phyloP scores from a whole-genome alignment of 495 filamentous ascomycete species.

The Podospora tetraspora region DNA sequence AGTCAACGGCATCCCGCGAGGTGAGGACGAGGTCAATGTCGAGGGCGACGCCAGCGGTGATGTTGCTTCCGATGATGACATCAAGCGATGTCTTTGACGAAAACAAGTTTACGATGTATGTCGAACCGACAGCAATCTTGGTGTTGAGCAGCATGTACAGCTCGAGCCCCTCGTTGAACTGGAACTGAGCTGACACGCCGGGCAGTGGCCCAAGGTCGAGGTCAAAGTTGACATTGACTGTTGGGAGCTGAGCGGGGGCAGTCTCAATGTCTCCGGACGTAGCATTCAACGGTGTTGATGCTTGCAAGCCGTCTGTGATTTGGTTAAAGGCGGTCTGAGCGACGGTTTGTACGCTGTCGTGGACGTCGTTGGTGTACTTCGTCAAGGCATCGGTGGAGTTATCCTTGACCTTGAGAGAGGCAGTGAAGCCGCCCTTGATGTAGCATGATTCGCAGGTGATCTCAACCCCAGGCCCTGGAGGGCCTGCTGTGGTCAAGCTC shows the following conservation, averaged over 20 bases:
- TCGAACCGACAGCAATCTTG: neutral
- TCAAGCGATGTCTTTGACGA: neutral
- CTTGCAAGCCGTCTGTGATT: neutral
- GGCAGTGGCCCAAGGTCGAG: neutral
- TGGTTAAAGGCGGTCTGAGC: neutral
- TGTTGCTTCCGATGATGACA: neutral
- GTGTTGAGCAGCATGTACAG: neutral
- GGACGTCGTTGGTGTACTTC: neutral
- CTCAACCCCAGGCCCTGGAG: neutral
- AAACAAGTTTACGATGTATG: neutral
- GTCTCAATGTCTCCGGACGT: no score
- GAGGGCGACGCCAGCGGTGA: neutral
- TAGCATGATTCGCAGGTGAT: neutral
- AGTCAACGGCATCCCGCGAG: neutral
- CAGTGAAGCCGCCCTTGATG: neutral
- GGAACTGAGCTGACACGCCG: neutral
- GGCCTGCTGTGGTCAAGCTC: neutral
- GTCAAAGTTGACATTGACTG: neutral
- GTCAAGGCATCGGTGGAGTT: neutral
- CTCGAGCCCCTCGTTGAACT: neutral
- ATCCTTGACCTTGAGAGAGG: neutral
- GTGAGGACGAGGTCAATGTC: neutral
- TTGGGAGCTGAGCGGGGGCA: neutral
- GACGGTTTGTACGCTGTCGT: neutral
- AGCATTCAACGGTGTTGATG: neutral